Conservation (phyloP, 2,329 filamentous ascomycete genomes). For the Paradendryphiella salina region DNA sequence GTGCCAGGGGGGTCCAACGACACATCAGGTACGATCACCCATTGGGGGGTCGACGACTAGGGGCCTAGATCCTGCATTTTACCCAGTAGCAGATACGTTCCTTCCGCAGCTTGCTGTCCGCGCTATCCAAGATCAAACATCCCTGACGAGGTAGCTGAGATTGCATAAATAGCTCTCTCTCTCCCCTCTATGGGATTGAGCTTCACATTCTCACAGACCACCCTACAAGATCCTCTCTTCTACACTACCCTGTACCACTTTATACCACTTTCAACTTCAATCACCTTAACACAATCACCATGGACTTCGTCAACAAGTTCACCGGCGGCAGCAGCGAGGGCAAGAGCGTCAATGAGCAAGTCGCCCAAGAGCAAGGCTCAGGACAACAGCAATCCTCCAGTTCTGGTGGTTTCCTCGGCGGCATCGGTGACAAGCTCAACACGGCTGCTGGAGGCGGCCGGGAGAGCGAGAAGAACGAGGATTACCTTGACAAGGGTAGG, state of each 20-base stretch:
- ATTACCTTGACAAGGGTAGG: constrained; percentile 77
- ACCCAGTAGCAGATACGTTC: neutral
- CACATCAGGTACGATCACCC: constrained; percentile 15
- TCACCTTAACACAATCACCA: constrained; percentile 22
- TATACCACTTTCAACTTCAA: neutral
- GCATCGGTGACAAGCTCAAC: constrained; percentile 73
- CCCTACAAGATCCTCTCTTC: constrained; percentile 1
- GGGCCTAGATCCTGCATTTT: constrained; percentile 13
- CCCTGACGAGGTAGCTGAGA: neutral
- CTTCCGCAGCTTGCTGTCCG: neutral
- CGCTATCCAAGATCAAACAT: constrained; percentile 1
- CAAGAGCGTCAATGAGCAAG: constrained; percentile 36
- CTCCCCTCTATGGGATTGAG: neutral
- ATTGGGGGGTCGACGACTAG: neutral
- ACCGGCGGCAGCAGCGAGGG: constrained; percentile 45
- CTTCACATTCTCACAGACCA: constrained; percentile 1
- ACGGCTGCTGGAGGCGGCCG: constrained; percentile 70
- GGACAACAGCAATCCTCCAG: constrained; percentile 39
- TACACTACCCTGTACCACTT: constrained; percentile 7
- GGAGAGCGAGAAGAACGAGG: constrained; percentile 80
- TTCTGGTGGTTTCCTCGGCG: constrained; percentile 56
- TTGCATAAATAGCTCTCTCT: constrained; percentile 20
- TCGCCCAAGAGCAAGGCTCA: constrained; percentile 32
- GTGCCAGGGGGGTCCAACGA: neutral
- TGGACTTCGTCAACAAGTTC: constrained; percentile 56